These are phyloP conservation scores for Chlorella sp. DNA, from an alignment of 139 green algal species.

Conservation along the genomic window DNA sequence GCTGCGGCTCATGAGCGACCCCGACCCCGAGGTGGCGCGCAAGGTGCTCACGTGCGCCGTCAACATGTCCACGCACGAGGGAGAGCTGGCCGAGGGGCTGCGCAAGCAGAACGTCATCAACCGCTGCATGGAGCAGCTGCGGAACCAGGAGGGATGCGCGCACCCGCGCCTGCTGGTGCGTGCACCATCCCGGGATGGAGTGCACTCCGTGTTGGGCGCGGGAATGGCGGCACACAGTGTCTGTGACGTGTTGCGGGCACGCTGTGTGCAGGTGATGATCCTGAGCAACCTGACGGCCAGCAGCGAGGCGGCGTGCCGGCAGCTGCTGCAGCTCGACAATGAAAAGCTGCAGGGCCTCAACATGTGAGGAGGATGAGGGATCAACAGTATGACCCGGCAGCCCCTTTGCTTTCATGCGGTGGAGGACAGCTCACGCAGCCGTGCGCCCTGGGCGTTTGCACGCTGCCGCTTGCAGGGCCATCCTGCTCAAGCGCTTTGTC, in stretches of 20 bases:
- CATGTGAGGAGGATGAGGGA: constrained; percentile 34
- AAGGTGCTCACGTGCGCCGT: constrained; percentile 41
- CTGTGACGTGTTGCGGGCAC: neutral
- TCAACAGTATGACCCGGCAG: too few species aligned
- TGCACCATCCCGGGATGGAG: neutral
- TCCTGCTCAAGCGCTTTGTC: constrained; percentile 51
- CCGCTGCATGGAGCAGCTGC: constrained; percentile 51
- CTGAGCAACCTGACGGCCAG: constrained; percentile 58
- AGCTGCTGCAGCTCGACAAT: constrained; percentile 51
- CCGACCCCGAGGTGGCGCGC: constrained; percentile 1
- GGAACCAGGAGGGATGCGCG: constrained; percentile 27
- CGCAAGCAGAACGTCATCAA: constrained; percentile 27
- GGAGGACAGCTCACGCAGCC: too few species aligned
- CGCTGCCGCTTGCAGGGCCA: constrained; percentile 24
- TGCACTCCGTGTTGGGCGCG: neutral
- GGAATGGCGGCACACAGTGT: too few species aligned
- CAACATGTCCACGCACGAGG: constrained; percentile 56
- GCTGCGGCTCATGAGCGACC: constrained; percentile 31
- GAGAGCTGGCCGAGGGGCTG: constrained; percentile 19
- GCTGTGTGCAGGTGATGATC: constrained; percentile 39
- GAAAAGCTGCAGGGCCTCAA: constrained; percentile 39
- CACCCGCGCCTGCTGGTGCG: constrained; percentile 40
- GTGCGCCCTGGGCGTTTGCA: too few species aligned
- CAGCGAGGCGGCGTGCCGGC: constrained; percentile 36
- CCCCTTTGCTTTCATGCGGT: too few species aligned